Evolutionary conservation across 2,329 filamentous ascomycete genomes (phyloP), one percentile per base, ranked within the genome.

Genomic region (Apiospora sp.): DNA sequence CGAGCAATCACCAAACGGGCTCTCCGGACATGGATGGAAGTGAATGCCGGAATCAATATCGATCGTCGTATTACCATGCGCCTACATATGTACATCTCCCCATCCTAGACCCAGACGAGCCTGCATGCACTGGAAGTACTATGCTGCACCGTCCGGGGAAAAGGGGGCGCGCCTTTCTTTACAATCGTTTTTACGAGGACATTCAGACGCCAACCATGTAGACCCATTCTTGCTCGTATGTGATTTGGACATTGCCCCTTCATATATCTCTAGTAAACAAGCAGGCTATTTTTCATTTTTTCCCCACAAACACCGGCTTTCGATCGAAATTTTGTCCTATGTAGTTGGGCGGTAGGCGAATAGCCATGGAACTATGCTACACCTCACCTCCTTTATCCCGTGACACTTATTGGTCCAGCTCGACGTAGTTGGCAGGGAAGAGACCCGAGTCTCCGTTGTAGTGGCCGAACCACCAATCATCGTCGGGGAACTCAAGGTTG

Each of bases 391-490:
- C 41, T 14, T 48, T 12, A 10, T 46, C 67, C 41, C 16, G 41
- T 46, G n/a, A 27, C 67, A 22, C 73, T 79, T 75, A 81, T 73
- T 78, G 74, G 77, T 90, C 83, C 71, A 92, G 83, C 81, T 91
- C 84, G 75, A 93, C 91, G 77, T 93, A 93, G 81, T 93, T 92
- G 80, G 91, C 88, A 16, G 91, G 91, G 90, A 99, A 99, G 67
- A 99, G 88, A 74, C 96, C 96, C 43, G 89, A 89, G 72, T 92
- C 89, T 69, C 95, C 95, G 37, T 91, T 88, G 82, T 93, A 97
- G 79, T 93, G 91, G 73, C 96, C 96, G 78, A 96, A 93, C 96
- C 96, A 99, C 96, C 96, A 99, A 81, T 99, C 96, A 76, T 98
- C 96, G 79, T 98, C 96, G 2, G 96, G 96, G 83, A 98, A 98